A percentile compares a stretch with the other conserved stretches of the same genome.
These are phyloP conservation scores for Vinca minor DNA, from an alignment of 257 asterid genomes.

Conservation along the genomic window DNA sequence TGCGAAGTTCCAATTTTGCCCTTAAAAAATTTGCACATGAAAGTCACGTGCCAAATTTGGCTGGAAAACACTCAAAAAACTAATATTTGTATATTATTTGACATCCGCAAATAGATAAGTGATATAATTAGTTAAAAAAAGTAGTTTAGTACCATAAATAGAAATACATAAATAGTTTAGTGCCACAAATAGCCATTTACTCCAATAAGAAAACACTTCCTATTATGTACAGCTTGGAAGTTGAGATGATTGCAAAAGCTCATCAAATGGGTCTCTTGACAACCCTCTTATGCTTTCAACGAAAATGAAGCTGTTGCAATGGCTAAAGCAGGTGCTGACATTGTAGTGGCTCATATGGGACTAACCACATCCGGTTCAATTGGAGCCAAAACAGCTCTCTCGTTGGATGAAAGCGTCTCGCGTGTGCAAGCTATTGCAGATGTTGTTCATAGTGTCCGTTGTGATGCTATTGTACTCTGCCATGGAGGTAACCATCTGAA, in stretches of 20 bases:
- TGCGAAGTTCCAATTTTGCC: no score
- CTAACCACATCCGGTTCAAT: conserved; percentile 90
- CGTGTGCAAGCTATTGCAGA: conserved; percentile 92
- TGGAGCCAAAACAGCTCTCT: conserved; percentile 84
- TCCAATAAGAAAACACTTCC: conserved; percentile 14
- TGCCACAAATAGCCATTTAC: no score
- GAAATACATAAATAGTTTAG: no score
- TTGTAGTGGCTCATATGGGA: conserved; percentile 97
- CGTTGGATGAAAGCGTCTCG: conserved; percentile 70
- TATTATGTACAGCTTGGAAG: conserved; percentile 60
- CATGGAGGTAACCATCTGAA: conserved; percentile 70
- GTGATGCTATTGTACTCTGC: conserved; percentile 70
- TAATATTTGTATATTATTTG: no score
- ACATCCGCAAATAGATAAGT: no score
- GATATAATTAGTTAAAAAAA: no score
- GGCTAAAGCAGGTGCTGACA: conserved; percentile 97
- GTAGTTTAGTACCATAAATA: no score
- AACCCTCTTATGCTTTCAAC: conserved; percentile 90
- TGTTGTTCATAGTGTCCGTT: conserved; percentile 66
- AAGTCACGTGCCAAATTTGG: no score
- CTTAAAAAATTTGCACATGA: no score
- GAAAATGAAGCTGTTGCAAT: conserved; percentile 74
- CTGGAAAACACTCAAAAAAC: no score
- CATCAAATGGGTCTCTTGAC: conserved; percentile 90
- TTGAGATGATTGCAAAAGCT: conserved; percentile 89